A percentile compares a stretch with the other conserved stretches of the same genome.
phyloP scores from a whole-genome alignment of 2,329 filamentous ascomycete genomes.

The Camillea tinctor region DNA sequence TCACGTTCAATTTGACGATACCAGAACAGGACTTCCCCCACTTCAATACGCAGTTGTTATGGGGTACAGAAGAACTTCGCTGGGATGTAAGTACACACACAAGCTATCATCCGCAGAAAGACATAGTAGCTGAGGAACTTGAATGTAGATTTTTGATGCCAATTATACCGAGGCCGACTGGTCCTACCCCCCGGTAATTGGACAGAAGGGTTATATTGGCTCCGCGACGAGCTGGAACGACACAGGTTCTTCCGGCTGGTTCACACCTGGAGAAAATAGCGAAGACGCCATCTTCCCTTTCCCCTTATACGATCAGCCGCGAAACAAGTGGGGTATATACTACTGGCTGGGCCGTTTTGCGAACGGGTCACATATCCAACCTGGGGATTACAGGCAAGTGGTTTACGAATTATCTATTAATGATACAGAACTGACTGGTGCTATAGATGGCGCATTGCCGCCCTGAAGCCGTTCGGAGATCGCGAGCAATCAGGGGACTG shows the following conservation, averaged over 20 bases:
- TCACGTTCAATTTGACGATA: conserved; percentile 27
- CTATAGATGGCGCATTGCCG: conserved; percentile 40
- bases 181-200: conserved; percentile 41
- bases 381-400: conserved; percentile 41
- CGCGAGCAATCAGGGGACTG: conserved; percentile 41
- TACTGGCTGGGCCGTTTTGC: conserved; percentile 45
- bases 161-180: conserved; percentile 40
- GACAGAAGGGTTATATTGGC: conserved; percentile 41
- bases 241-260: conserved; percentile 33
- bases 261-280: conserved; percentile 36
- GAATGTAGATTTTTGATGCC: conserved; percentile 35
- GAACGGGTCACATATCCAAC: conserved; percentile 40
- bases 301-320: conserved; percentile 34
- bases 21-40: conserved; percentile 28
- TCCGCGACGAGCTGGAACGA: conserved; percentile 40
- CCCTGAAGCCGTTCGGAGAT: conserved; percentile 41
- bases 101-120: neutral
- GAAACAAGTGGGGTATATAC: conserved; percentile 32
- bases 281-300: conserved; percentile 40
- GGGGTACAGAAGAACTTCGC: conserved; percentile 27
- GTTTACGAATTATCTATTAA: neutral
- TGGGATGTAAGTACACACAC: conserved; percentile 25
- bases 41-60: conserved; percentile 19
- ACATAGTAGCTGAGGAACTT: neutral
- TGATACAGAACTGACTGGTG: neutral